phyloP scores from a whole-genome alignment of 2,329 filamentous ascomycete genomes.

The Phyllosticta paracitricarpa region DNA sequence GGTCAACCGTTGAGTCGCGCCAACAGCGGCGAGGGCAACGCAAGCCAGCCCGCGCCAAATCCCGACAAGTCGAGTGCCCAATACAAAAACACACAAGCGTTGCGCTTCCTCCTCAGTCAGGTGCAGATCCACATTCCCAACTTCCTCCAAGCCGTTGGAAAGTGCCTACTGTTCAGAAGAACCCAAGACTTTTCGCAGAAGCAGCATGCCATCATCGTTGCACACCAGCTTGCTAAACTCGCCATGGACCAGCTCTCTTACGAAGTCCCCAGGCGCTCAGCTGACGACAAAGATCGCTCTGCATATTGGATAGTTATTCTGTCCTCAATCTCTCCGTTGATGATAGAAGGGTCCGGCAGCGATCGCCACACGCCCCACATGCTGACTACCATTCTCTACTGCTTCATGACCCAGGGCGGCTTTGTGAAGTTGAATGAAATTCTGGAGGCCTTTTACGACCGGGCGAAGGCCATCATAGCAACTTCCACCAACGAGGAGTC shows the following conservation, averaged over 20 bases:
- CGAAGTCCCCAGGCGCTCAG: conserved; percentile 35
- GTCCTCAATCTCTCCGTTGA: conserved; percentile 64
- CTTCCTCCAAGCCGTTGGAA: conserved; percentile 78
- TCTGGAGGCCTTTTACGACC: conserved; percentile 56
- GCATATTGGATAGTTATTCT: conserved; percentile 77
- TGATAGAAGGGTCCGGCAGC: conserved; percentile 54
- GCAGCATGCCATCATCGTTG: conserved; percentile 51
- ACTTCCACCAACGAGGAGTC: conserved; percentile 30
- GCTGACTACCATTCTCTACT: conserved; percentile 66
- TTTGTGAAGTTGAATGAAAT: conserved; percentile 64
- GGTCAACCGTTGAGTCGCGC: conserved; percentile 7
- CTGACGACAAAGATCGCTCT: conserved; percentile 52
- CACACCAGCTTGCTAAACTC: conserved; percentile 61
- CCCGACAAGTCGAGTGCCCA: conserved; percentile 14
- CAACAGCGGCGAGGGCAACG: conserved; percentile 9
- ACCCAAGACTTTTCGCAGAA: conserved; percentile 55
- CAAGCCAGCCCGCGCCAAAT: conserved; percentile 12
- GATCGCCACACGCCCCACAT: conserved; percentile 26
- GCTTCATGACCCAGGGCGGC: conserved; percentile 75
- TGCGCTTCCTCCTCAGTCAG: conserved; percentile 68
- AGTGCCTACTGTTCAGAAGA: conserved; percentile 66
- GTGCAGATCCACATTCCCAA: conserved; percentile 72
- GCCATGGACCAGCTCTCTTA: conserved; percentile 57
- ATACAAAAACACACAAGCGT: conserved; percentile 67
- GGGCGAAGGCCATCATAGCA: conserved; percentile 41